phyloP scores from a whole-genome alignment of 1,139 yeast species.

The Scheffersomyces segobiensis region DNA sequence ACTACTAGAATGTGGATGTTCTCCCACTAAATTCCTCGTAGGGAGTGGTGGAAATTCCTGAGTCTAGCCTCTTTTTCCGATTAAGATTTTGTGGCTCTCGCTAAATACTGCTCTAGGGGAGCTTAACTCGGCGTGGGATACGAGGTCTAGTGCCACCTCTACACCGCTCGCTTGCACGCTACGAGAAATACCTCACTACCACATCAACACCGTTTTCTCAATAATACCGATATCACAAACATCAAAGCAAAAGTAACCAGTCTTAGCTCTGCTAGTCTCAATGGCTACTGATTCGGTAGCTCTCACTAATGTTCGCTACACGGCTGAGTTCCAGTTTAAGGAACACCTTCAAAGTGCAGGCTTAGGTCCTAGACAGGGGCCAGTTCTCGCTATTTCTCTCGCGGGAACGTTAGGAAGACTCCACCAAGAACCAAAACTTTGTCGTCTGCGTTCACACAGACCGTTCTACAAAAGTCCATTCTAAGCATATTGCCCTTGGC shows the following conservation, averaged over 20 bases:
- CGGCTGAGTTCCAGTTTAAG: neutral
- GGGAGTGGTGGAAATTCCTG: neutral
- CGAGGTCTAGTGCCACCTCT: neutral
- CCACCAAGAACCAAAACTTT: too few relatives aligned
- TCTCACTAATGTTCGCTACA: neutral
- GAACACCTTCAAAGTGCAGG: neutral
- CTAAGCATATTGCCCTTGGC: too few relatives aligned
- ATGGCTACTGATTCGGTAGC: neutral
- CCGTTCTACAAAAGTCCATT: too few relatives aligned
- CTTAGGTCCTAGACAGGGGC: neutral
- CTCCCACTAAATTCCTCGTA: neutral
- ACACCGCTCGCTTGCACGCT: neutral
- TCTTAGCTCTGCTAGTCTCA: neutral
- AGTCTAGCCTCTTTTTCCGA: neutral
- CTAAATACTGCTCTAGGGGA: neutral
- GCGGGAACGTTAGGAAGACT: too few relatives aligned
- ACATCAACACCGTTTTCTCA: neutral
- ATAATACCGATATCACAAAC: neutral
- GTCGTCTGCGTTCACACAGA: too few relatives aligned
- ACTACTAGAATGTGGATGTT: neutral
- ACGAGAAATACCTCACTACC: neutral
- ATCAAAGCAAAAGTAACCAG: too few relatives aligned
- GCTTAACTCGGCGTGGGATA: neutral
- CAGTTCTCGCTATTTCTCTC: neutral
- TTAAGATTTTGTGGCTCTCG: neutral